Percentiles rank a stretch among this genome's conserved stretches.
Conservation (phyloP, 116 monocot species). For the Dioscorea cayenensis region DNA sequence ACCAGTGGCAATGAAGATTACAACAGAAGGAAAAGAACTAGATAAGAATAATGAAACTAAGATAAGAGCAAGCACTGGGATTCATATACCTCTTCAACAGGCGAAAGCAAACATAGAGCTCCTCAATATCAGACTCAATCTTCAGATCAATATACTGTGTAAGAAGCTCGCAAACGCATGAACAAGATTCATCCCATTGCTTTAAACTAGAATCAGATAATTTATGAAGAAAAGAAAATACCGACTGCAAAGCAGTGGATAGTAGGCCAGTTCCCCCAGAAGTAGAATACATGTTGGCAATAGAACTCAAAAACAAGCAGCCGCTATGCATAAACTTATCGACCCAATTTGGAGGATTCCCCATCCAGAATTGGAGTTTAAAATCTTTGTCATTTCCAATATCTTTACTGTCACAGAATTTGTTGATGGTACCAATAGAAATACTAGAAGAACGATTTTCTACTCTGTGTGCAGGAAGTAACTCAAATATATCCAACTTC, state of each 20-base stretch:
- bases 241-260: slow-evolving; percentile 46
- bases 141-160: slow-evolving; percentile 65
- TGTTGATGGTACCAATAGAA: background rate
- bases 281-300: slow-evolving; percentile 39
- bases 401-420: background rate
- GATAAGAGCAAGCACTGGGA: background rate
- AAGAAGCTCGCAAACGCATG: slow-evolving; percentile 45
- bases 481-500: slow-evolving; percentile 34
- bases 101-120: slow-evolving; percentile 79
- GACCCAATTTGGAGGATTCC: slow-evolving; percentile 68
- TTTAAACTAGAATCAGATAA: slow-evolving; percentile 20
- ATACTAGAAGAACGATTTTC: background rate
- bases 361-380: slow-evolving; percentile 40
- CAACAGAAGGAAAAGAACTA: slow-evolving; percentile 5
- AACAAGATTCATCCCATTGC: slow-evolving; percentile 42
- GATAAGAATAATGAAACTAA: background rate
- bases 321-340: slow-evolving; percentile 44
- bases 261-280: slow-evolving; percentile 27
- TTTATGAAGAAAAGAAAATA: slow-evolving; percentile 27
- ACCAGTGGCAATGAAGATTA: no score
- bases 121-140: slow-evolving; percentile 75
- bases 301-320: slow-evolving; percentile 36
- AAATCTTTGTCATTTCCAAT: slow-evolving; percentile 4
- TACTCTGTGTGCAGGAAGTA: slow-evolving; percentile 33
- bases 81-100: slow-evolving; percentile 53